Percentiles rank a stretch among this genome's conserved stretches.
Evolutionary conservation across 2,329 filamentous ascomycete species (phyloP).

Genomic region (Beauveria sp.): DNA sequence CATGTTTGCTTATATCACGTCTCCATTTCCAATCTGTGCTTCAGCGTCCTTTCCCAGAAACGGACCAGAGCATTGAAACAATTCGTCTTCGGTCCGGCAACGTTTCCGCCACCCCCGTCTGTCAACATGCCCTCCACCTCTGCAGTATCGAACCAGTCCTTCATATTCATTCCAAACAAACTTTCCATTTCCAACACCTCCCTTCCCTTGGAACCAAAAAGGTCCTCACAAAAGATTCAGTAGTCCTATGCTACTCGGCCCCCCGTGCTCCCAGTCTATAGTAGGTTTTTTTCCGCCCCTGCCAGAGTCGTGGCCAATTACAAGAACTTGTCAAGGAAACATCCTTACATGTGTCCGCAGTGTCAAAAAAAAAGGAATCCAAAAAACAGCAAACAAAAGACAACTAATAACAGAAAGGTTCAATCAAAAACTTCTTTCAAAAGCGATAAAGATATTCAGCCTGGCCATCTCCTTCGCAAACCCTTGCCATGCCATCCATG

Average conservation of each 20-base stretch:
- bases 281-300: constrained; percentile 1
- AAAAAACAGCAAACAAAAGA: constrained; percentile 13
- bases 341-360: not conserved
- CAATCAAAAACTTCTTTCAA: not conserved
- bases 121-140: not conserved
- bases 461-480: constrained; percentile 4
- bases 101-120: not conserved
- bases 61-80: not conserved
- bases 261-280: constrained; percentile 2
- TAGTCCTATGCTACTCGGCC: not conserved
- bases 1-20: not conserved
- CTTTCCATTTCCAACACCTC: constrained; percentile 1
- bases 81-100: not conserved
- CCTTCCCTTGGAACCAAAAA: not conserved
- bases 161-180: not conserved
- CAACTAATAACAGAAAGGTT: constrained; percentile 8
- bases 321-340: not conserved
- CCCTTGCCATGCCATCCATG: not conserved
- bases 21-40: not conserved
- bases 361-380: constrained; percentile 7
- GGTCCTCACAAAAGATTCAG: not conserved
- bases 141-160: not conserved
- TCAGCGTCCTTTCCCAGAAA: not conserved
- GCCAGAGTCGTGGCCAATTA: not conserved
- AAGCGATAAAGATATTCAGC: constrained; percentile 4